These are phyloP conservation scores for Blastobotrys raffinosifermentans DNA, from an alignment of 1,139 yeast genomes.

Conservation along the genomic window DNA sequence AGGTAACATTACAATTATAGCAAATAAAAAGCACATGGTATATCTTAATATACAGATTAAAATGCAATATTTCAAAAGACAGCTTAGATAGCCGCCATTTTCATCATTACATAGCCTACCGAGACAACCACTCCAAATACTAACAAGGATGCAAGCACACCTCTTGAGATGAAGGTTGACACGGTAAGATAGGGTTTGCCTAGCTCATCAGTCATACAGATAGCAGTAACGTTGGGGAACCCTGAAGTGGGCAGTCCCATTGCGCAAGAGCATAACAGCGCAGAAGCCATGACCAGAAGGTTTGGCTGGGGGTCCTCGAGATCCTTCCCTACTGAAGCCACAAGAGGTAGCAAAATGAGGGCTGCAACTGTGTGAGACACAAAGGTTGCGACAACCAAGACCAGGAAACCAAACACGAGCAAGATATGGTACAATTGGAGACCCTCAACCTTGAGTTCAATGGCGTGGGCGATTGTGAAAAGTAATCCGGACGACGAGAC, in stretches of 20 bases:
- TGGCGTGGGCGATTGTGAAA: conserved; percentile 64
- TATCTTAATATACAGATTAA: no score
- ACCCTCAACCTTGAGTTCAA: conserved; percentile 51
- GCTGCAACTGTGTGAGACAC: conserved; percentile 97
- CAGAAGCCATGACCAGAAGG: conserved; percentile 74
- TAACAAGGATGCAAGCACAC: conserved; percentile 77
- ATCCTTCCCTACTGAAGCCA: conserved; percentile 75
- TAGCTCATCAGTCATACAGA: conserved; percentile 82
- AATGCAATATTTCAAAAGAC: no score
- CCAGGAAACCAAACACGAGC: conserved; percentile 69
- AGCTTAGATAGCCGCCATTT: conserved; percentile 40
- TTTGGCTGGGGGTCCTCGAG: conserved; percentile 64
- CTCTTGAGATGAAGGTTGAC: conserved; percentile 74
- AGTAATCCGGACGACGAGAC: conserved; percentile 83
- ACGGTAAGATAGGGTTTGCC: conserved; percentile 84
- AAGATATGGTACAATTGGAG: conserved; percentile 64
- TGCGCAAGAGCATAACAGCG: conserved; percentile 81
- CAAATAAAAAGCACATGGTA: no score
- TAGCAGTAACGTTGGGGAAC: conserved; percentile 94
- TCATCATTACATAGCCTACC: conserved; percentile 76
- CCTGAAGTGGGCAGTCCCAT: conserved; percentile 98
- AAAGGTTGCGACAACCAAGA: conserved; percentile 82
- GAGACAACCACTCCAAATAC: conserved; percentile 65
- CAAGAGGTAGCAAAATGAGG: conserved; percentile 78
- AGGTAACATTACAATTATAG: no score